phyloP scores from a whole-genome alignment of 495 filamentous ascomycete species.

The Penicillium goetzii region DNA sequence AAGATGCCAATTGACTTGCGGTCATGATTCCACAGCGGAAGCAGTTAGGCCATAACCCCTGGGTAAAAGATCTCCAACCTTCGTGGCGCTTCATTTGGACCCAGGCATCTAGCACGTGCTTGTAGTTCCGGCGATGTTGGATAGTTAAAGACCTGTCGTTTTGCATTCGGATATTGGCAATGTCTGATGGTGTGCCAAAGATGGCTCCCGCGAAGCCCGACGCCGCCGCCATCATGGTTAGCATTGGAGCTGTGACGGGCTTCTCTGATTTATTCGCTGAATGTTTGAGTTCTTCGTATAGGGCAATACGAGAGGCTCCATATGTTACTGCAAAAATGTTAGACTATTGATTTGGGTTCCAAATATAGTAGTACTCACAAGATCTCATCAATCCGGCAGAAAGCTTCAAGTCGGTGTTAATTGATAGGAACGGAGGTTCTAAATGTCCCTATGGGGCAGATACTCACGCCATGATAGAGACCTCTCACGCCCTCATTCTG shows the following conservation, averaged over 20 bases:
- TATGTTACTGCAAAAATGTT: conserved; percentile 37
- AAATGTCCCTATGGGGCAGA: neutral
- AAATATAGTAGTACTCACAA: conserved; percentile 16
- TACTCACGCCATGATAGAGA: conserved; percentile 43
- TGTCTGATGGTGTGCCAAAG: conserved; percentile 83
- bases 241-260: conserved; percentile 58
- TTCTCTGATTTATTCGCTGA: conserved; percentile 51
- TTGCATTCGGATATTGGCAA: conserved; percentile 93
- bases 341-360: neutral
- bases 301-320: conserved; percentile 45
- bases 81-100: conserved; percentile 76
- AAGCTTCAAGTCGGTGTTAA: conserved; percentile 13
- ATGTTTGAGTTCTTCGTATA: conserved; percentile 73
- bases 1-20: conserved; percentile 77
- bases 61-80: conserved; percentile 64
- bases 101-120: conserved; percentile 78
- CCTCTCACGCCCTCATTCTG: conserved; percentile 33
- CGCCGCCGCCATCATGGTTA: conserved; percentile 70
- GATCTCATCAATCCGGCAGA: conserved; percentile 35
- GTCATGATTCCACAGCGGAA: conserved; percentile 86
- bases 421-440: neutral
- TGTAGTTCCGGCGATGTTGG: conserved; percentile 73
- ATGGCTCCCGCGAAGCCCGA: conserved; percentile 83
- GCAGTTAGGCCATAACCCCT: conserved; percentile 83
- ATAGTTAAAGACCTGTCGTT: conserved; percentile 76